Evolutionary conservation across 352 stramenopile species (phyloP).

Genomic region (Thraustochytrium striatum): DNA sequence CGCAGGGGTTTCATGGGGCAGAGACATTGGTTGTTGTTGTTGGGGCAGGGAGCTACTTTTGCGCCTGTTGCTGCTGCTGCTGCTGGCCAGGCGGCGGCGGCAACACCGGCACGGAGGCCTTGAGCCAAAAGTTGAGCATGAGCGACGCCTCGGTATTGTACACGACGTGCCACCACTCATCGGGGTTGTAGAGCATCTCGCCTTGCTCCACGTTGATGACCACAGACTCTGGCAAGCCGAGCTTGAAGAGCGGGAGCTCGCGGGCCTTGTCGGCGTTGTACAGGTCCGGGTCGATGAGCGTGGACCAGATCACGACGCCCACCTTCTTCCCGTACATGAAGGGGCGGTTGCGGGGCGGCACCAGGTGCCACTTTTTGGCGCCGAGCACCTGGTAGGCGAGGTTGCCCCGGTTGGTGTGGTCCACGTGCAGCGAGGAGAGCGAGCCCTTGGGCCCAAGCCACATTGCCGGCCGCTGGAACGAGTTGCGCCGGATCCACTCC

Average conservation of each 20-base stretch:
- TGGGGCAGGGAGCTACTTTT: too few relatives aligned
- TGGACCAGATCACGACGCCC: not conserved
- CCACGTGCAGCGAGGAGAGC: not conserved
- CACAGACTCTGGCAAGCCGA: not conserved
- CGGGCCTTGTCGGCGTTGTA: not conserved
- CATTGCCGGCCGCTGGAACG: not conserved
- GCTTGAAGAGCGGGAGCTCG: not conserved
- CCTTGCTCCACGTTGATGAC: not conserved
- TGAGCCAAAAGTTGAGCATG: constrained; percentile 31
- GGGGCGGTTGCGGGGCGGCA: not conserved
- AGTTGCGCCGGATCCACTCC: not conserved
- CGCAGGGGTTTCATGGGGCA: too few relatives aligned
- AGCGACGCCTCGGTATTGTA: not conserved
- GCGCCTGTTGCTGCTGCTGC: too few relatives aligned
- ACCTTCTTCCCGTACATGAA: constrained; percentile 4
- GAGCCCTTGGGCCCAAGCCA: not conserved
- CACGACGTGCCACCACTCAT: constrained; percentile 18
- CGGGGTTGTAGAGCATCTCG: constrained; percentile 24
- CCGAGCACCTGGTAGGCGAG: constrained; percentile 13
- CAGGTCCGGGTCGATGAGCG: not conserved
- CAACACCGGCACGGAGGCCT: not conserved
- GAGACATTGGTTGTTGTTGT: too few relatives aligned
- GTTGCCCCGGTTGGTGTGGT: constrained; percentile 5
- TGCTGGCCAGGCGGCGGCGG: too few relatives aligned
- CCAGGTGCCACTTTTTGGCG: not conserved